Base-by-base conservation (phyloP, 2,329 filamentous ascomycete genomes). In the Xylariaceae sp. region DNA sequence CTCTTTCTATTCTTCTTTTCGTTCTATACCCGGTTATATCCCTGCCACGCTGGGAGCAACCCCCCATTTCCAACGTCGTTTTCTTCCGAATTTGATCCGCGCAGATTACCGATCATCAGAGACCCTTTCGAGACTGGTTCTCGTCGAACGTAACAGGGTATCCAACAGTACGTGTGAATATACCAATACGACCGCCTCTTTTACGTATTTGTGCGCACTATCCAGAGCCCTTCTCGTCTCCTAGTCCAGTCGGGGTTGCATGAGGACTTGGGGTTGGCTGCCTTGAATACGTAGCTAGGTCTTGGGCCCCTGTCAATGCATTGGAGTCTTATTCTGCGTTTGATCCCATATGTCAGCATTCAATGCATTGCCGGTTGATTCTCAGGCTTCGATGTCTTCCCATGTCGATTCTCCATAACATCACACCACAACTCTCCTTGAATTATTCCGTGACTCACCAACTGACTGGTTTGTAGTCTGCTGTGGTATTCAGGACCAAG, bases 121-220 rank as follows among this genome's bases (percentile, higher is more conserved):
- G 57, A 50, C 44, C 47, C 57, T 62, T 65, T 64, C 66, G 70
- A 68, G 66, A 69, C 66, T 59, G 65, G 65, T 62, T 62, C 68
- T 68, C 64, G 69, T 67, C 60, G 50, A 53, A 53, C 49, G 59
- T 70, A 68, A 72, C 75, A 74, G 77, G 37, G 37, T 42, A 42
- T 42, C 37, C 7, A 42, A 30, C 13, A 42, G 37, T 42, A 42
- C 37, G 37, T 42, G 37, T 42, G 37, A 42, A 30, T 4, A 30
- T 30, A 30, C 23, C 23, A 30, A 5, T 30, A 30, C 1, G 23
- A 1, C 23, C 23, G 23, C 23, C 23, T 30, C 23, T 30, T 42
- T 42, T 42, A 10, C 18, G 5, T 18, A 50, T 50, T 50, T 8
- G 10, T n/a, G 15, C 44, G 23, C 23, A 30, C 13, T 17, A 47